Percentiles rank a stretch among this genome's conserved stretches.
Conservation (phyloP, 2,329 filamentous ascomycete genomes). For the Colletotrichum cereale region DNA sequence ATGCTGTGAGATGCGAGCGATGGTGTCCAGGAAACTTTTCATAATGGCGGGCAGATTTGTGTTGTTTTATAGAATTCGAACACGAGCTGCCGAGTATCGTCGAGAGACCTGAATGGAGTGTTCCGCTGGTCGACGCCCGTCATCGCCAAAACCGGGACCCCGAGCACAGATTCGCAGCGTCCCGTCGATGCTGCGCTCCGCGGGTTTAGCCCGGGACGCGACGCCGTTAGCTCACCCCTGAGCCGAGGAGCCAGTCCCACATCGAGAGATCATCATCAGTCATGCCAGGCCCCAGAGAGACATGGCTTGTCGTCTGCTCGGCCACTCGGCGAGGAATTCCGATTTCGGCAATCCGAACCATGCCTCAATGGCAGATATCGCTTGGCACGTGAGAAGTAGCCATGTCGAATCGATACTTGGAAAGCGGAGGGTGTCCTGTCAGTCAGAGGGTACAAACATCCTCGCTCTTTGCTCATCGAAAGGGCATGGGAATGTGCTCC, state of each 20-base stretch:
- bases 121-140: not conserved
- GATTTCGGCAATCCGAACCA: not conserved
- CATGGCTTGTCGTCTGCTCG: not conserved
- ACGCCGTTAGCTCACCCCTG: conserved; percentile 24
- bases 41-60: not conserved
- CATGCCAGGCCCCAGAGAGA: not conserved
- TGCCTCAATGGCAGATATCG: conserved; percentile 5
- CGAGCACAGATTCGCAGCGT: conserved; percentile 13
- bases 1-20: conserved; percentile 31
- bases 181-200: conserved; percentile 20
- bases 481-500: not conserved
- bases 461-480: conserved; percentile 14
- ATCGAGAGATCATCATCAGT: conserved; percentile 15
- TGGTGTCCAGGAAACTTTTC: conserved; percentile 4
- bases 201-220: conserved; percentile 7
- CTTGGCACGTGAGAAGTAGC: conserved; percentile 4
- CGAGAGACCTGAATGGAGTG: not conserved
- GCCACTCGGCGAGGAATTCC: conserved; percentile 5
- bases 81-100: conserved; percentile 13
- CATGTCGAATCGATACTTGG: conserved; percentile 3
- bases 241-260: conserved; percentile 13
- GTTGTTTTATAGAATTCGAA: conserved; percentile 28
- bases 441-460: not conserved
- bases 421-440: conserved; percentile 6
- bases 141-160: not conserved